A percentile compares a stretch with the other conserved stretches of the same genome.
Conservation (phyloP, 2,329 filamentous ascomycete species). For the Ophiostoma perfectum region DNA sequence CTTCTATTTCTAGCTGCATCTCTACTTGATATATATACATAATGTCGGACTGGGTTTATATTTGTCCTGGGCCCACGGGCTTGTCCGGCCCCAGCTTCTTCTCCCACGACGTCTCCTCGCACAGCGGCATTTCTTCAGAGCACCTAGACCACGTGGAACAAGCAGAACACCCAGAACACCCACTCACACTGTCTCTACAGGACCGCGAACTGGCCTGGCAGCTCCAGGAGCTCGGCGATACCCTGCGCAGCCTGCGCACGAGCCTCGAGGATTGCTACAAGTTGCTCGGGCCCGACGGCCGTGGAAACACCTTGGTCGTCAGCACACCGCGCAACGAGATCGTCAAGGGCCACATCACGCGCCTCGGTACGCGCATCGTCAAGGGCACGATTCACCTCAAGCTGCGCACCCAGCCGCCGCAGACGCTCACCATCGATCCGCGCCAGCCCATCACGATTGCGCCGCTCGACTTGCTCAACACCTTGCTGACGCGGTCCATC, state of each 20-base stretch:
- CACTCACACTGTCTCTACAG: slow-evolving; percentile 37
- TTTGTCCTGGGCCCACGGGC: slow-evolving; percentile 8
- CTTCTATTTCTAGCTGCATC: neutral
- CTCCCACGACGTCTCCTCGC: neutral
- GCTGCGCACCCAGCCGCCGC: slow-evolving; percentile 59
- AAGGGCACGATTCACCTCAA: slow-evolving; percentile 80
- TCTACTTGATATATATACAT: neutral
- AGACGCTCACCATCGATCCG: slow-evolving; percentile 46
- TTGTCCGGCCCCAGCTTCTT: neutral
- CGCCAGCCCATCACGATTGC: slow-evolving; percentile 54
- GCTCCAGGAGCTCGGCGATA: slow-evolving; percentile 44
- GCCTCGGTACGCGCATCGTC: slow-evolving; percentile 82
- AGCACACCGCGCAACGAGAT: slow-evolving; percentile 81
- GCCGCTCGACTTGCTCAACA: slow-evolving; percentile 65
- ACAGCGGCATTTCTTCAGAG: neutral
- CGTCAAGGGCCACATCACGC: slow-evolving; percentile 87
- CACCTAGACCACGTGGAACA: too few relatives aligned
- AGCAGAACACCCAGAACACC: neutral
- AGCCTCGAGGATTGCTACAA: slow-evolving; percentile 85
- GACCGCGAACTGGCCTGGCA: slow-evolving; percentile 53
- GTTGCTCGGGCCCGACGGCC: slow-evolving; percentile 51
- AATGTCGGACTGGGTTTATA: slow-evolving; percentile 20
- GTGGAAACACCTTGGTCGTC: slow-evolving; percentile 71
- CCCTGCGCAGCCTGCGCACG: slow-evolving; percentile 48
- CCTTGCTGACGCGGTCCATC: slow-evolving; percentile 75